Conservation (phyloP, 192 early-diverging fungal genomes). For the Thamnidium elegans region DNA sequence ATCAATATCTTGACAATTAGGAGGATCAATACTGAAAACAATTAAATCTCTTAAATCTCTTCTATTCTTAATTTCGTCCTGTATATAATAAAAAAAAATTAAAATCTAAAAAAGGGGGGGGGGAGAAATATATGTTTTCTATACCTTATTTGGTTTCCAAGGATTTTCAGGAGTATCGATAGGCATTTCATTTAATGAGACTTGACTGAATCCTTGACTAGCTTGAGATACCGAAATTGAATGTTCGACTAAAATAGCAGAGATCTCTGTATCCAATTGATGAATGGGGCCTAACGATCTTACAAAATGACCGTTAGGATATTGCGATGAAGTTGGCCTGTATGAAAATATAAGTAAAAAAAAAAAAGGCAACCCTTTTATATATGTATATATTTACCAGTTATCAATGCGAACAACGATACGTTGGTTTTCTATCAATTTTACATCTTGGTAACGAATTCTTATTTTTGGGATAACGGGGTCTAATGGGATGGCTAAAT, state of each 20-base stretch:
- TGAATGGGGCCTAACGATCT: slow-evolving; percentile 63
- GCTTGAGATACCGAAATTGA: slow-evolving; percentile 74
- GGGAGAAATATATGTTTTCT: not conserved
- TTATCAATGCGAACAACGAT: slow-evolving; percentile 74
- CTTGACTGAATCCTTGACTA: slow-evolving; percentile 62
- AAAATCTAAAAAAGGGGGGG: not conserved
- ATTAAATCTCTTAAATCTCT: slow-evolving; percentile 38
- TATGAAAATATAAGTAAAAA: not conserved
- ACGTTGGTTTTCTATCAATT: slow-evolving; percentile 54
- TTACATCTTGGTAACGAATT: slow-evolving; percentile 62
- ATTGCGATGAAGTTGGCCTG: slow-evolving; percentile 62
- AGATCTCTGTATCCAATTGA: slow-evolving; percentile 69
- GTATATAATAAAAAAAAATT: not conserved
- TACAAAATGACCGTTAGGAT: slow-evolving; percentile 77
- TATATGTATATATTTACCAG: slow-evolving; percentile 45
- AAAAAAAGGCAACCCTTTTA: not conserved
- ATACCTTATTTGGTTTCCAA: slow-evolving; percentile 50
- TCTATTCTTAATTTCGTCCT: slow-evolving; percentile 40
- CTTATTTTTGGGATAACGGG: slow-evolving; percentile 70
- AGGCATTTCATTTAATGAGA: slow-evolving; percentile 66
- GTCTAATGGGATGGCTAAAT: slow-evolving; percentile 68
- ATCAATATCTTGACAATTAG: slow-evolving; percentile 78
- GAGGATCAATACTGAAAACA: slow-evolving; percentile 65
- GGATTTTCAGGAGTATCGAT: slow-evolving; percentile 45
- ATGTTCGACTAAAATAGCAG: slow-evolving; percentile 74